Evolutionary conservation across 2,329 filamentous ascomycete species (phyloP).

Genomic region (Elsinoe australis): DNA sequence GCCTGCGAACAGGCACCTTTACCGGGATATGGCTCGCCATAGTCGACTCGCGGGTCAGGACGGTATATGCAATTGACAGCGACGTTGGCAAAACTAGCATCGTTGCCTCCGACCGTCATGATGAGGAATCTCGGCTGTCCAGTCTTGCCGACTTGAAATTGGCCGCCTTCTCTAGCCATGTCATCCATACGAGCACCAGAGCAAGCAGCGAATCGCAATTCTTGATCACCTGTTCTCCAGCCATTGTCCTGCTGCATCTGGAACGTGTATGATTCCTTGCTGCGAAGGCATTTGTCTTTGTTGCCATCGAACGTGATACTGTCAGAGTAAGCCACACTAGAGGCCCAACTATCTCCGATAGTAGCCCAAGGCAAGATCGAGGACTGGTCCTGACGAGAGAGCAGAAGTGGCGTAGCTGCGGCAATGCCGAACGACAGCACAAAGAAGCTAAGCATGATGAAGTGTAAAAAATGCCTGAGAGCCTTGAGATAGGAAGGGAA

Average conservation of each 20-base stretch:
- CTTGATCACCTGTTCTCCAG: background rate
- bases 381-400: background rate
- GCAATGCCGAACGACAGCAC: background rate
- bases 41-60: background rate
- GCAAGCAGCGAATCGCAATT: background rate
- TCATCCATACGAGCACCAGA: background rate
- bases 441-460: background rate
- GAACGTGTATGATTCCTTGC: slow-evolving; percentile 1
- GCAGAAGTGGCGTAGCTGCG: background rate
- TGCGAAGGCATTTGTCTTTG: background rate
- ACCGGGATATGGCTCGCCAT: background rate
- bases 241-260: background rate
- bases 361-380: background rate
- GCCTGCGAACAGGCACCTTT: background rate
- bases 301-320: background rate
- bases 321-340: background rate
- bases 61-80: background rate
- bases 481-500: no score
- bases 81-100: background rate
- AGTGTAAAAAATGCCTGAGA: no score
- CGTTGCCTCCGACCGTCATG: background rate
- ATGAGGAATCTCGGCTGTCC: background rate
- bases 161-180: background rate
- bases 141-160: background rate
- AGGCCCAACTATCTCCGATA: slow-evolving; percentile 5